Evolutionary conservation across 2,329 filamentous ascomycete species (phyloP), one percentile per base, ranked within the genome.

Genomic region (Talaromyces rugulosus): DNA sequence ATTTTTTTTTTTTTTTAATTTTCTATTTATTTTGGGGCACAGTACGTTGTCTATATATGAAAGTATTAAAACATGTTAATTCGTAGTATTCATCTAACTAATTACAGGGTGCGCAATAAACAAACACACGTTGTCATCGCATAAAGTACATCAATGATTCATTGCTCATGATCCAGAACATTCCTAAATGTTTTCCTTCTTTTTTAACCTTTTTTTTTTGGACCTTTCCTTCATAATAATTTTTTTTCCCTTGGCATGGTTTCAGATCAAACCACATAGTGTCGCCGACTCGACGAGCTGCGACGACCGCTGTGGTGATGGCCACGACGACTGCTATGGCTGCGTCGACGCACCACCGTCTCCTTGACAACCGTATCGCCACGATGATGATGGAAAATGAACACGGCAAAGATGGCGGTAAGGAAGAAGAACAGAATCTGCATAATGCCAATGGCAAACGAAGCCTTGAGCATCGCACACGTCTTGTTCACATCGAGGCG

Each of bases 391-490:
- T 70, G 65, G 61, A 79, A 75, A 61, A 81, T 69, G 58, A 78
- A 77, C 53, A 80, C 66, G 16, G 92, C 91, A 51, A 95, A 80
- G 31, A 94, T 77, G 58, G 86, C 84, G 3, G 91, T 95, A 71
- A 89, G 80, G 74, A 89, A 88, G 78, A 96, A 96, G 73, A 93
- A 88, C 66, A 95, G 80, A 67, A 82, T 81, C 75, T 95, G 91
- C 83, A 97, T 96, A 75, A 98, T 97, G 56, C 86, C 92, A 68
- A 97, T 88, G 2, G 92, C 94, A 78, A 92, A 98, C 67, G 82
- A 84, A 0, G 93, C 89, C 84, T 97, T 98, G 71, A 96, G 85
- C 91, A 97, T 95, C 56, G 89, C 85, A 78, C 94, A 98, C 5
- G 87, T 86, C 82, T 94, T 94, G 76, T 91, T 83, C 42, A 87